phyloP scores from a whole-genome alignment of 2,329 filamentous ascomycete species.

The Elsinoe necatrix region DNA sequence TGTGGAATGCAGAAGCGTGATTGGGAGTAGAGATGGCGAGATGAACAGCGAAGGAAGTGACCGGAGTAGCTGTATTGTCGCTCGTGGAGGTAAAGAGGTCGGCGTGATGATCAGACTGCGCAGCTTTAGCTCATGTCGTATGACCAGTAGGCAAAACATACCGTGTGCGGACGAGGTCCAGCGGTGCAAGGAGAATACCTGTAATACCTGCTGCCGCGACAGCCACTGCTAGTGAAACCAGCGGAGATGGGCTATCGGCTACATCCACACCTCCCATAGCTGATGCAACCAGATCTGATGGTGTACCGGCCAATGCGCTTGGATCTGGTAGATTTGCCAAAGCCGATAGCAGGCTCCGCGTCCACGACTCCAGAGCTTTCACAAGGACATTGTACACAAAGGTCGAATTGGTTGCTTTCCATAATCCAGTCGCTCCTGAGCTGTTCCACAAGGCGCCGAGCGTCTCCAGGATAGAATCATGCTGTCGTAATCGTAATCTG shows the following conservation, averaged over 20 bases:
- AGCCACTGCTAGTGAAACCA: conserved; percentile 68
- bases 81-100: conserved; percentile 62
- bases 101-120: conserved; percentile 66
- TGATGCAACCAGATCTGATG: conserved; percentile 38
- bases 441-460: conserved; percentile 81
- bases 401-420: conserved; percentile 86
- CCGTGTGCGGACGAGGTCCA: conserved; percentile 81
- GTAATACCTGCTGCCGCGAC: conserved; percentile 59
- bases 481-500: conserved; percentile 61
- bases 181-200: conserved; percentile 70
- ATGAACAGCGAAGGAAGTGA: conserved; percentile 64
- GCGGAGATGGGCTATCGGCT: conserved; percentile 71
- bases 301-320: conserved; percentile 46
- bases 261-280: conserved; percentile 63
- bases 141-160: conserved; percentile 20
- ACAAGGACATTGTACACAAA: conserved; percentile 85
- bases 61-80: conserved; percentile 68
- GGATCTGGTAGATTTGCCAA: conserved; percentile 83
- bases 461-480: conserved; percentile 77
- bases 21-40: conserved; percentile 58
- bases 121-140: conserved; percentile 17
- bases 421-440: conserved; percentile 83
- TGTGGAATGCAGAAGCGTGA: conserved; percentile 79
- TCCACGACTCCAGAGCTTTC: conserved; percentile 85
- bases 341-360: conserved; percentile 80